Base-by-base conservation (phyloP, 2,329 filamentous ascomycete species). In the Penicillium sp. region DNA sequence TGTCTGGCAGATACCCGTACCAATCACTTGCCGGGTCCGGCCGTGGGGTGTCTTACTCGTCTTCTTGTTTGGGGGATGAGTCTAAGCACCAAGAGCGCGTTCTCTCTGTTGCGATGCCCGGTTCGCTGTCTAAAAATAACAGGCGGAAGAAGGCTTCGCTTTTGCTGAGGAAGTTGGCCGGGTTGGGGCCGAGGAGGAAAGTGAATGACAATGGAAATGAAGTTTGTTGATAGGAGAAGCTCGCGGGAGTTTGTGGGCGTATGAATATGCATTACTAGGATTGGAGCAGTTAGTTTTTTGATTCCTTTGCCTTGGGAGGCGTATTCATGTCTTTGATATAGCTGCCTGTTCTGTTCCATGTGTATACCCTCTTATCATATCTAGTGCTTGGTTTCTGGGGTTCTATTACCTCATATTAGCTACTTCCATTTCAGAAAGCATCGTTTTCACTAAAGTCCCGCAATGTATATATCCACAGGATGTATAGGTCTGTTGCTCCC, bases 161-260 rank as follows among this genome's bases (percentile, higher is more conserved):
- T n/a, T 40, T 66, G 16, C 39, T 64, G 43, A 61, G 54, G 49
- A 64, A 50, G 40, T 56, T 66, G 57, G 44, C 63, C 31, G 64
- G 64, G 7, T 32, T 65, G 29, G 50, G 62, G 22, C 44, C 44
- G 35, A 44, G 55, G 40, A 48, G 35, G 49, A 60, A 45, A 31
- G 56, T 46, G 3, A 35, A 55, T 39, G 40, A 34, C 9, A 46
- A 31, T 35, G 35, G 24, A 7, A 32, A 34, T 43, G 38, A 8
- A n/a, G 11, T 31, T 39, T 42, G 18, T 3, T 50, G 10, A 50
- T 39, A 18, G n/a, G 24, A 18, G 14, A 1, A 43, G 13, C 10
- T 14, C 48, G 32, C 48, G n/a, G 32, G 31, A 24, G 29, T 26
- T 55, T 32, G 13, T 46, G 29, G 49, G 20, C 13, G 26, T 40